Base-by-base conservation (phyloP, 352 stramenopile genomes). In the Pythium brachiatum region DNA sequence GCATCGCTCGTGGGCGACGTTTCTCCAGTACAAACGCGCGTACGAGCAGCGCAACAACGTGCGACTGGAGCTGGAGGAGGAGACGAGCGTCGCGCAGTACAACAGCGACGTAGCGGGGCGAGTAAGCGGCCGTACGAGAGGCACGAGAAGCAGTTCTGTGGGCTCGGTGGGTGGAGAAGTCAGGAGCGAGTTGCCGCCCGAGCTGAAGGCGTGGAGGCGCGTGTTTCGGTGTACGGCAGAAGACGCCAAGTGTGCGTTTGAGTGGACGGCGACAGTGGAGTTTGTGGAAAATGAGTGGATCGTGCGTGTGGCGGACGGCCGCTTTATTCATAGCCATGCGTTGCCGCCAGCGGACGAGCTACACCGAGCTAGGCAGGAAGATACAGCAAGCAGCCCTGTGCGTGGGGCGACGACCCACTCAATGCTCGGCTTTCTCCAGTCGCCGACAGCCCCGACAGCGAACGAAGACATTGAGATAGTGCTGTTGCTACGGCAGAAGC, bases 1-100 rank as follows among this genome's bases (percentile, higher is more conserved):
- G 41, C 60, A 66, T 16, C 60, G 60, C 9, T 66, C 60, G 21
- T 66, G 60, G 60, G 53, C 53, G 31, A n/a, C 29, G 9, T 61
- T 66, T 29, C 25, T 56, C 2, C 3, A n/a, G 41, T 44, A 60
- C 43, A 44, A 38, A n/a, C 60, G 43, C 52, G 60, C 16, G 6
- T 66, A 66, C 32, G 60, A 61, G n/a, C 15, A 15, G 52, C 43
- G 60, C 51, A 66, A 54, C 21, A 23, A 44, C 21, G 23, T 47
- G 51, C 52, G 25, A 12, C 15, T 66, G 11, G 32, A 38, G 13
- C 23, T 56, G 23, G 18, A 27, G 23, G 47, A 38, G 11, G 21
- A 36, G 16, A 43, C 48, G 23, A 66, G 29, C 34, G 41, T 57
- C 15, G 31, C 20, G 0, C 4, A 53, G 2, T 39, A 46, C 13